Evolutionary conservation across 2,329 filamentous ascomycete genomes (phyloP).

Genomic region (Aspergillus sojae): DNA sequence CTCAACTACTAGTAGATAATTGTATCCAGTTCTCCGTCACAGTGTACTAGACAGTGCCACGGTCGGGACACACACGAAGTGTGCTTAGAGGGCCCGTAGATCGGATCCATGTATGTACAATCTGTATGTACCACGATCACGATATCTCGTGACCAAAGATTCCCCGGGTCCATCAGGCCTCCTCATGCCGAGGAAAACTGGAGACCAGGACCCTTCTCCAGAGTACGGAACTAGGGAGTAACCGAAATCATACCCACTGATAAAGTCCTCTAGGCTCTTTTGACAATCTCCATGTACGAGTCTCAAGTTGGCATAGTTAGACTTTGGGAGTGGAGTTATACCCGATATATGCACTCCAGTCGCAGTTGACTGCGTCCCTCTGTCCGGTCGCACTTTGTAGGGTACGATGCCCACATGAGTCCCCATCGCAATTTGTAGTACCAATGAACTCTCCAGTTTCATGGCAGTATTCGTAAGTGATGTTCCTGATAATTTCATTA

Average conservation of each 20-base stretch:
- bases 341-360: neutral
- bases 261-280: neutral
- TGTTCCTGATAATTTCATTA: neutral
- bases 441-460: neutral
- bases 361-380: neutral
- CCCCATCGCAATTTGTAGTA: neutral
- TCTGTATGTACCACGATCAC: neutral
- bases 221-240: neutral
- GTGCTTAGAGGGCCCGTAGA: neutral
- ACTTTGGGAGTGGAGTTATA: neutral
- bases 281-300: neutral
- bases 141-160: neutral
- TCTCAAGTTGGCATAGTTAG: neutral
- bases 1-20: neutral
- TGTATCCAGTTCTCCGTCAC: neutral
- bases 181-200: conserved; percentile 1
- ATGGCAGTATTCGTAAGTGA: neutral
- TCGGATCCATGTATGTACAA: neutral
- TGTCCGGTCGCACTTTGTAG: neutral
- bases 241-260: neutral
- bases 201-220: neutral
- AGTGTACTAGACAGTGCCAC: neutral
- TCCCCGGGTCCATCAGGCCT: neutral
- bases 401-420: neutral
- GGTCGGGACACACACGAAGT: neutral